phyloP scores from a whole-genome alignment of 2,329 filamentous ascomycete species.

The Alternaria gaisen region DNA sequence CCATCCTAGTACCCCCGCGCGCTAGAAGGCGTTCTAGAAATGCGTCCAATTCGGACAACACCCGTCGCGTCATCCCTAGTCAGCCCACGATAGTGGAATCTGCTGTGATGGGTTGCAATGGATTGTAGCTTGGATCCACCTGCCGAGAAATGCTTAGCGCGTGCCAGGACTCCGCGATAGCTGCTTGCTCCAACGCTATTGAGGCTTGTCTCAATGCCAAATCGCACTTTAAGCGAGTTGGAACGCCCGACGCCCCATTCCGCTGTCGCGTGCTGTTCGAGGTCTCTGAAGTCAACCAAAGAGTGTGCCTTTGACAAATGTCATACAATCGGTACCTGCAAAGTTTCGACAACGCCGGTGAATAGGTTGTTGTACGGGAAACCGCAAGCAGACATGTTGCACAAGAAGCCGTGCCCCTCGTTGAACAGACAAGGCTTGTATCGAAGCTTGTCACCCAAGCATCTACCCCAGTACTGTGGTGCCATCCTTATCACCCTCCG shows the following conservation, averaged over 20 bases:
- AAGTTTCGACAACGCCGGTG: not conserved
- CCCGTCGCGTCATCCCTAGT: constrained; percentile 3
- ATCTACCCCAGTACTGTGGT: constrained; percentile 19
- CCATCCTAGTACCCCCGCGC: not conserved
- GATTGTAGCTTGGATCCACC: constrained; percentile 8
- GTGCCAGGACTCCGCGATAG: not conserved
- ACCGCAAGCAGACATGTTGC: not conserved
- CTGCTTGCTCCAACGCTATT: constrained; percentile 9
- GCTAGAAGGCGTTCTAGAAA: constrained; percentile 26
- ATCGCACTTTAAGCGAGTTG: constrained; percentile 18
- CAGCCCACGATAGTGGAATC: constrained; percentile 14
- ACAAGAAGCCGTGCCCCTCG: constrained; percentile 27
- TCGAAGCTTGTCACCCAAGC: constrained; percentile 18
- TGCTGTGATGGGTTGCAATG: constrained; percentile 8
- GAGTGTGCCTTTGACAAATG: constrained; percentile 1
- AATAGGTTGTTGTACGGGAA: not conserved
- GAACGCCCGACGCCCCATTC: constrained; percentile 5
- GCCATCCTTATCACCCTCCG: constrained; percentile 36
- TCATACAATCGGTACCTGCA: not conserved
- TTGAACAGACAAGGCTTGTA: constrained; percentile 24
- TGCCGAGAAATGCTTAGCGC: constrained; percentile 20
- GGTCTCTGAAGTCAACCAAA: not conserved
- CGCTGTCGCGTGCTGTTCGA: constrained; percentile 15
- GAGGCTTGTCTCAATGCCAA: constrained; percentile 32
- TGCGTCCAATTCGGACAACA: constrained; percentile 10